A percentile compares a stretch with the other conserved stretches of the same genome.
Conservation (phyloP, 1,139 yeast genomes). For the Williopsis jadinii region DNA sequence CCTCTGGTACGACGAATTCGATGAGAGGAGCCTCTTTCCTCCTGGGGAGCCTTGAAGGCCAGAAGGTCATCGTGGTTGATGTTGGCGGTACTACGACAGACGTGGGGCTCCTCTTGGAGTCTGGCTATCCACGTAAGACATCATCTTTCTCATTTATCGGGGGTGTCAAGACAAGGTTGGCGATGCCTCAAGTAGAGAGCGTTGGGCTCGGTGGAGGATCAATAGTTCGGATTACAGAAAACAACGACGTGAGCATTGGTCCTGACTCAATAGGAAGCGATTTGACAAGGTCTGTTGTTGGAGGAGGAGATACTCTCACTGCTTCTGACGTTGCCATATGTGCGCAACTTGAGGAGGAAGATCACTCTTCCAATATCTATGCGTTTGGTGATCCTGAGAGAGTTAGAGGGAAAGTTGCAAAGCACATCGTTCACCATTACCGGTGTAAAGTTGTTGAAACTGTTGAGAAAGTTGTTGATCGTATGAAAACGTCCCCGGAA, state of each 20-base stretch:
- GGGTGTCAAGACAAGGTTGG: conserved; percentile 35
- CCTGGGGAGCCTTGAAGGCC: conserved; percentile 24
- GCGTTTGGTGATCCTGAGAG: conserved; percentile 22
- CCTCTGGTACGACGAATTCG: conserved; percentile 40
- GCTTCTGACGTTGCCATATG: conserved; percentile 32
- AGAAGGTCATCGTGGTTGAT: conserved; percentile 32
- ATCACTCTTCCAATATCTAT: conserved; percentile 8
- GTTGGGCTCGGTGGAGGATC: conserved; percentile 41
- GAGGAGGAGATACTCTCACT: conserved; percentile 32
- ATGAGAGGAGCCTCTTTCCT: conserved; percentile 39
- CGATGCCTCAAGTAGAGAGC: conserved; percentile 38
- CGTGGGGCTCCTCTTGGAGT: conserved; percentile 32
- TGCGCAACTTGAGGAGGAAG: conserved; percentile 6
- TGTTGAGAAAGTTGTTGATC: conserved; percentile 30
- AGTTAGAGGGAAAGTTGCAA: conserved; percentile 12
- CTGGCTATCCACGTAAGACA: conserved; percentile 36
- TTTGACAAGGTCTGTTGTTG: conserved; percentile 27
- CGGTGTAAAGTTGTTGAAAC: conserved; percentile 6
- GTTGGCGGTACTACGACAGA: conserved; percentile 41
- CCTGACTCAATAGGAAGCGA: conserved; percentile 39
- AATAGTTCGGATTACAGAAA: conserved; percentile 23
- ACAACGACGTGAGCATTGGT: conserved; percentile 26
- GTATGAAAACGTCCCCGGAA: conserved; percentile 36
- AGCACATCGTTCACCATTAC: conserved; percentile 10
- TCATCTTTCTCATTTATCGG: conserved; percentile 33